These are phyloP conservation scores for Capillidium heterosporum DNA, from an alignment of 371 early-diverging fungal genomes.

Conservation along the genomic window DNA sequence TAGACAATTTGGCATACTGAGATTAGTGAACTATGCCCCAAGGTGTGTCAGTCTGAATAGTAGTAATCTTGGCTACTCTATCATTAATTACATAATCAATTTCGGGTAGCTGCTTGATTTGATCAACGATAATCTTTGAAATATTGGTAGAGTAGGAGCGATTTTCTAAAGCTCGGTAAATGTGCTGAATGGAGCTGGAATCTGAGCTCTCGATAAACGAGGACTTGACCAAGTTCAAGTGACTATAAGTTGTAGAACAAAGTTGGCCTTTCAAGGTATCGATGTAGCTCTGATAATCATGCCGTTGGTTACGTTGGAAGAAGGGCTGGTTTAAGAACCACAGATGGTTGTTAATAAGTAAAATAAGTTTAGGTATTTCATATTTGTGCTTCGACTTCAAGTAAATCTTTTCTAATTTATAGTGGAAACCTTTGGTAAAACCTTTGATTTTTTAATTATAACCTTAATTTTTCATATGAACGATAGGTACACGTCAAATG, in stretches of 20 bases:
- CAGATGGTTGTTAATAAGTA: too few relatives aligned
- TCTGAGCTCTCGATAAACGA: neutral
- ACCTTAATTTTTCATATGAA: too few relatives aligned
- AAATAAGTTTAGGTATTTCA: too few relatives aligned
- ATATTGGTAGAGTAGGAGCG: constrained; percentile 62
- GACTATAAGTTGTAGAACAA: neutral
- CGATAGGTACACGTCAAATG: too few relatives aligned
- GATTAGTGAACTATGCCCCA: constrained; percentile 39
- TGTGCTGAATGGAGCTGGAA: constrained; percentile 29
- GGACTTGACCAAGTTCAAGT: neutral
- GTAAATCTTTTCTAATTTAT: too few relatives aligned
- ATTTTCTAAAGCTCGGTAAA: constrained; percentile 45
- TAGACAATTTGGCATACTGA: constrained; percentile 12
- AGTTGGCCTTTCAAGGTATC: constrained; percentile 54
- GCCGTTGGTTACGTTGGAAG: neutral
- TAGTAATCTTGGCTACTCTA: constrained; percentile 14
- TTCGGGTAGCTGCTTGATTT: constrained; percentile 13
- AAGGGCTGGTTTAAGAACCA: neutral
- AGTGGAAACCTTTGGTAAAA: too few relatives aligned
- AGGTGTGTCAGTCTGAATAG: constrained; percentile 12
- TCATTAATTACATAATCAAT: constrained; percentile 33
- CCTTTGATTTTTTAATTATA: too few relatives aligned
- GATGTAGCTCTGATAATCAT: constrained; percentile 59
- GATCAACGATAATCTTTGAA: constrained; percentile 39
- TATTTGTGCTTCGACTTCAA: too few relatives aligned